These are phyloP conservation scores for Ophiostoma perfectum DNA, from an alignment of 2,329 filamentous ascomycete species.

Conservation along the genomic window DNA sequence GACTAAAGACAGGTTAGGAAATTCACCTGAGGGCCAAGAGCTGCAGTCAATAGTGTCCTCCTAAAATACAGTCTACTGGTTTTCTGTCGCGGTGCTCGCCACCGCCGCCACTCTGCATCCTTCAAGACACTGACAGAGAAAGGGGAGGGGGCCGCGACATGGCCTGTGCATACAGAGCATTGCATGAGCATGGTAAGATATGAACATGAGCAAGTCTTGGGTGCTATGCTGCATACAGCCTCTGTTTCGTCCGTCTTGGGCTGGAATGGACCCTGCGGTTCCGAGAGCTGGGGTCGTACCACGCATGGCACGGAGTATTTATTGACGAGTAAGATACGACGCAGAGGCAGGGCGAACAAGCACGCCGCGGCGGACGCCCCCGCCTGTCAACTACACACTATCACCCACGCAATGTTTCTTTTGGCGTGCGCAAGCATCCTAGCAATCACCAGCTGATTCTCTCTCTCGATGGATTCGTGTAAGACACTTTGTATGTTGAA, in stretches of 20 bases:
- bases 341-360: neutral
- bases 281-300: neutral
- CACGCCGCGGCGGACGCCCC: neutral
- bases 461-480: neutral
- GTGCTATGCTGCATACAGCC: neutral
- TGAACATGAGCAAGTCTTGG: neutral
- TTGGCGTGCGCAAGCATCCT: too few species aligned
- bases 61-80: neutral
- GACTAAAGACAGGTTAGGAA: too few species aligned
- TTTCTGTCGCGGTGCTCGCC: constrained; percentile 10
- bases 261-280: constrained; percentile 11
- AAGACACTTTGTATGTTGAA: neutral
- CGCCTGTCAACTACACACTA: constrained; percentile 6
- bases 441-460: neutral
- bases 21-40: neutral
- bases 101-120: neutral
- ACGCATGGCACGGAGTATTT: neutral
- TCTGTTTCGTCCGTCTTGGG: too few species aligned
- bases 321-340: neutral
- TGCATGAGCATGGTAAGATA: neutral
- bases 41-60: neutral
- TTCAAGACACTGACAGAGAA: neutral
- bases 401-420: too few species aligned
- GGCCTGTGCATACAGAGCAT: neutral
- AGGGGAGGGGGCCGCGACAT: neutral